Evolutionary conservation across 129 eudicot species (phyloP).

Genomic region (Arctium lappa): DNA sequence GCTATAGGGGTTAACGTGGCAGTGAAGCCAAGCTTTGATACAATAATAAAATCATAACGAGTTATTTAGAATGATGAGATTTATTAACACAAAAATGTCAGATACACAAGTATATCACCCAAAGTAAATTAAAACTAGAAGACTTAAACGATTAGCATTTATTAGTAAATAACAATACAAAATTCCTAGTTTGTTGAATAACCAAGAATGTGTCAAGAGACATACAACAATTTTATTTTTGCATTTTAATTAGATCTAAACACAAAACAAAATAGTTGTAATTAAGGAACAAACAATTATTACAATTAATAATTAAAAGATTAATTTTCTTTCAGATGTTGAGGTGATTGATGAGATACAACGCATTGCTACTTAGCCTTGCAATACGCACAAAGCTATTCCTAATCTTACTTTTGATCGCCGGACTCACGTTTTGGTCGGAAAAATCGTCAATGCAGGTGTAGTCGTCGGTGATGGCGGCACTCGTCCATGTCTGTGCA

Average conservation of each 20-base stretch:
- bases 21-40: too few species aligned
- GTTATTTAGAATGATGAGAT: too few species aligned
- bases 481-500: conserved; percentile 71
- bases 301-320: background rate
- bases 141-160: too few species aligned
- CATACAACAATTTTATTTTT: background rate
- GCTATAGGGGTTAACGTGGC: too few species aligned
- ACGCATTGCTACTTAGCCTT: conserved; percentile 53
- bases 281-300: background rate
- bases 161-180: too few species aligned
- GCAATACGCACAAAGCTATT: conserved; percentile 29
- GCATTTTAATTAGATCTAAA: background rate
- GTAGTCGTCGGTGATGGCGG: conserved; percentile 63
- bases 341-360: conserved; percentile 61
- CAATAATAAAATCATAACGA: too few species aligned
- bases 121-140: too few species aligned
- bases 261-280: background rate
- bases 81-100: too few species aligned
- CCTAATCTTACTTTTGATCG: conserved; percentile 45
- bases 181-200: background rate
- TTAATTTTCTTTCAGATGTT: background rate
- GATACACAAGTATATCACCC: background rate
- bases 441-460: conserved; percentile 61
- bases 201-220: background rate
- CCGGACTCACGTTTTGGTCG: conserved; percentile 23